Base-by-base conservation (phyloP, 2,329 filamentous ascomycete species). In the Leptodontidium sp. region DNA sequence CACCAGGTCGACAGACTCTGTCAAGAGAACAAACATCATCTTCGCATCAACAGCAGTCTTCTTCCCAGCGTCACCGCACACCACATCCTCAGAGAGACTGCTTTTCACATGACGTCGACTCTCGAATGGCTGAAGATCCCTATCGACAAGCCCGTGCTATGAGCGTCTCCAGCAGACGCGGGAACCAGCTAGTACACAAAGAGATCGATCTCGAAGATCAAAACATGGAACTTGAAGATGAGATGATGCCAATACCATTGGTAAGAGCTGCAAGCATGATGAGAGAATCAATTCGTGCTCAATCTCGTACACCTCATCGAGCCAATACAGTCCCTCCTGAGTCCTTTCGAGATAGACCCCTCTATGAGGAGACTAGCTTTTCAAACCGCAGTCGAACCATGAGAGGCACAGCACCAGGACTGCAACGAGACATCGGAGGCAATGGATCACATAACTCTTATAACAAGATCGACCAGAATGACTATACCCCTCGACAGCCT, bases 221-320 rank as follows among this genome's bases (percentile, higher is more conserved):
- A 21, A 29, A 59, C 4, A 45, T 59, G 57, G 21, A 59, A 15
- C 2, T 11, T 35, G 38, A 59, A 26, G 57, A 45, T 29, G 57
- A 8, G 12, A 1, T 59, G 21, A 38, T 17, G 11, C 24, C n/a
- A 8, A 17, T 26, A 4, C 12, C 57, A 40, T 12, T 59, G 57
- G 38, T n/a, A 4, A 24, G 38, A 26, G 21, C 35, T 2, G 57
- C 57, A 45, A 45, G 57, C 15, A 43, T 59, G 57, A 59, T 59
- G 57, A 59, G 57, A 43, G 21, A 59, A 43, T 21, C 38, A 29
- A n/a, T 45, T 17, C 57, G 38, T 7, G 38, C 35, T 26, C 57
- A 59, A 59, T 43, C 57, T 59, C 57, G 35, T 8, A 38, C 57
- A 9, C 57, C 57, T 12, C 21, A 45, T 24, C 57, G 21, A 45